A percentile compares a stretch with the other conserved stretches of the same genome.
Evolutionary conservation across 352 stramenopile species (phyloP).

Genomic region (Thalassiosira exigua): DNA sequence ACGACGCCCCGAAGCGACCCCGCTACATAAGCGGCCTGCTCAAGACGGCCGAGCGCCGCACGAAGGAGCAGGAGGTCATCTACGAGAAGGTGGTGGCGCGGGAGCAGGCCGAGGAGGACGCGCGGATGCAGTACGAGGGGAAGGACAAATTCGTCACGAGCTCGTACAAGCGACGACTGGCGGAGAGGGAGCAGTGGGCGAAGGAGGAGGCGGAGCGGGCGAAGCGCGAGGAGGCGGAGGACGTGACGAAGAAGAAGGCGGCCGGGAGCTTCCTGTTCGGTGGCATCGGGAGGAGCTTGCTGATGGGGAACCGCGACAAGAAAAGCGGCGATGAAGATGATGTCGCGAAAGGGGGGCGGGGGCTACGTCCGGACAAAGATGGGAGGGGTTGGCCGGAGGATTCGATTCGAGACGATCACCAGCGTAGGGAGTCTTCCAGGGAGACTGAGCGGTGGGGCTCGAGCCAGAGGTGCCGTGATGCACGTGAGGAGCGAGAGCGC

Average conservation of each 20-base stretch:
- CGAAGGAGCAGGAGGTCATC: slow-evolving; percentile 71
- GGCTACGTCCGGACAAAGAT: neutral
- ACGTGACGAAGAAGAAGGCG: slow-evolving; percentile 59
- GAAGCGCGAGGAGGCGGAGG: slow-evolving; percentile 65
- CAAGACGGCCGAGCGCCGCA: slow-evolving; percentile 60
- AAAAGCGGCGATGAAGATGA: neutral
- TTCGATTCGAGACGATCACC: slow-evolving; percentile 1
- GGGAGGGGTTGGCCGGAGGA: neutral
- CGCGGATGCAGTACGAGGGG: slow-evolving; percentile 48
- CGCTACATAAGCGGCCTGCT: slow-evolving; percentile 74
- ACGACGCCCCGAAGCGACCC: slow-evolving; percentile 34
- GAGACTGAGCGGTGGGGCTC: slow-evolving; percentile 22
- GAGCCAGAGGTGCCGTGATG: slow-evolving; percentile 3
- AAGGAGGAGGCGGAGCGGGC: slow-evolving; percentile 59
- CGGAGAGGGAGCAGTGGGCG: slow-evolving; percentile 75
- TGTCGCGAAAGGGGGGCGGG: neutral
- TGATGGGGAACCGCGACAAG: slow-evolving; percentile 28
- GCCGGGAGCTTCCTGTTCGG: slow-evolving; percentile 40
- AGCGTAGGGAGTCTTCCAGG: slow-evolving; percentile 18
- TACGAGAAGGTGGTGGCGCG: slow-evolving; percentile 73
- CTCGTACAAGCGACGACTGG: slow-evolving; percentile 75
- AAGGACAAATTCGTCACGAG: slow-evolving; percentile 83
- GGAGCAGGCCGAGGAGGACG: slow-evolving; percentile 68
- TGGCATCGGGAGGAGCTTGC: slow-evolving; percentile 42
- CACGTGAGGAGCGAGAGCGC: neutral